Percentiles rank a stretch among this genome's conserved stretches.
These are phyloP conservation scores for Physcomitrellopsis africana DNA, from an alignment of 225 moss, liverwort and hornwort genomes.

Conservation along the genomic window DNA sequence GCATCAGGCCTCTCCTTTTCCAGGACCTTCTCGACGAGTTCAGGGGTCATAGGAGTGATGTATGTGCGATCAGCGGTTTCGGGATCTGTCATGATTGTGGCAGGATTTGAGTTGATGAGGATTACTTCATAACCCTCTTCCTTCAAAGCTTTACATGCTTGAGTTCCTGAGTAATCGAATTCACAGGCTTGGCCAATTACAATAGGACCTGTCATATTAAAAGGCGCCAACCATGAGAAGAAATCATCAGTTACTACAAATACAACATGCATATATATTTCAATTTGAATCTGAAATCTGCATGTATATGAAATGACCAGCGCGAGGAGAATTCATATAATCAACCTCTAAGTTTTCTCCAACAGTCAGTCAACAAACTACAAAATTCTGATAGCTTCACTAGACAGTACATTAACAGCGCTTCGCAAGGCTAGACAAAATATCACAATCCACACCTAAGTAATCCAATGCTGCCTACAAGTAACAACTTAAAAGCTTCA, in stretches of 20 bases:
- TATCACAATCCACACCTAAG: too few relatives aligned
- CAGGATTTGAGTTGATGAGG: slow-evolving; percentile 97
- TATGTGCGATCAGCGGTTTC: slow-evolving; percentile 97
- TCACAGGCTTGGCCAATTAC: slow-evolving; percentile 98
- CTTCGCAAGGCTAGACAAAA: too few relatives aligned
- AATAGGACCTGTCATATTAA: slow-evolving; percentile 65
- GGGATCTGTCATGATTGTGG: slow-evolving; percentile 98
- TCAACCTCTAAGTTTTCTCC: neutral
- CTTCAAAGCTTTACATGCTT: slow-evolving; percentile 99
- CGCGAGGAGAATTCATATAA: too few relatives aligned
- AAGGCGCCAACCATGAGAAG: slow-evolving; percentile 17
- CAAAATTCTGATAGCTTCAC: too few relatives aligned
- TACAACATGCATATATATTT: slow-evolving; percentile 5
- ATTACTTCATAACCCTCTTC: slow-evolving; percentile 95
- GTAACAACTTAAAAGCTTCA: too few relatives aligned
- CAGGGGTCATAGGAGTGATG: slow-evolving; percentile 98
- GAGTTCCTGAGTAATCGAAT: slow-evolving; percentile 98
- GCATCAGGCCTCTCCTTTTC: slow-evolving; percentile 94
- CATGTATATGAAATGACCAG: neutral
- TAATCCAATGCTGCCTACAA: too few relatives aligned
- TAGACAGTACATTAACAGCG: too few relatives aligned
- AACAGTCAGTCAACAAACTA: neutral
- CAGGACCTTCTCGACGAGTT: slow-evolving; percentile 89
- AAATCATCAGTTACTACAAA: neutral
- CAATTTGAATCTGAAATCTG: neutral